Percentiles rank a stretch among this genome's conserved stretches.
Evolutionary conservation across 768 basidiomycete species (phyloP).

Genomic region (Daedaleopsis sinensis): DNA sequence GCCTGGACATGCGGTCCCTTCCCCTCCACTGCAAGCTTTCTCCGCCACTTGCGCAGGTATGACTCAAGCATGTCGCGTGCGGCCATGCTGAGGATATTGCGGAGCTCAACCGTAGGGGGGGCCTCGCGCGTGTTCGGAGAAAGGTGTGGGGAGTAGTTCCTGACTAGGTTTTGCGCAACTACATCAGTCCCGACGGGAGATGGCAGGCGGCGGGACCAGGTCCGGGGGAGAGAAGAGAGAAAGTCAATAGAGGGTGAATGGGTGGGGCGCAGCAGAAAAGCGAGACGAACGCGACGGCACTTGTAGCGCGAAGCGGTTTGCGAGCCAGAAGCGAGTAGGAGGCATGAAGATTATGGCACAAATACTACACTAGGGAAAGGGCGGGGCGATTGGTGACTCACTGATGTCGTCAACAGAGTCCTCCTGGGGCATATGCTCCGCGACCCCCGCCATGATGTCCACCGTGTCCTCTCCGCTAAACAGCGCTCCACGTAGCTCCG

Average conservation of each 20-base stretch:
- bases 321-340: slow-evolving; percentile 4
- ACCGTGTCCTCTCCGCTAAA: slow-evolving; percentile 57
- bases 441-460: slow-evolving; percentile 77
- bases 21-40: slow-evolving; percentile 43
- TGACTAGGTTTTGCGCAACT: slow-evolving; percentile 90
- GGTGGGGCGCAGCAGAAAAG: slow-evolving; percentile 5
- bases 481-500: slow-evolving; percentile 69
- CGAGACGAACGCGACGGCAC: neutral
- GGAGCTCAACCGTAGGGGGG: slow-evolving; percentile 70
- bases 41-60: slow-evolving; percentile 66
- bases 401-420: slow-evolving; percentile 81
- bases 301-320: slow-evolving; percentile 2
- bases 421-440: slow-evolving; percentile 69
- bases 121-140: slow-evolving; percentile 67
- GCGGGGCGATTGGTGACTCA: slow-evolving; percentile 50
- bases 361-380: slow-evolving; percentile 11
- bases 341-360: slow-evolving; percentile 17
- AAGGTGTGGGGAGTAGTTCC: slow-evolving; percentile 90
- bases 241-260: slow-evolving; percentile 23
- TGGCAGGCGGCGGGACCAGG: slow-evolving; percentile 33
- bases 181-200: slow-evolving; percentile 66
- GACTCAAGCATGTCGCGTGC: slow-evolving; percentile 77
- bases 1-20: slow-evolving; percentile 20
- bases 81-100: slow-evolving; percentile 60
- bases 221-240: slow-evolving; percentile 24